Evolutionary conservation across 1,139 yeast species (phyloP), one percentile per base, ranked within the genome.

Genomic region (Yamadazyma sp.): DNA sequence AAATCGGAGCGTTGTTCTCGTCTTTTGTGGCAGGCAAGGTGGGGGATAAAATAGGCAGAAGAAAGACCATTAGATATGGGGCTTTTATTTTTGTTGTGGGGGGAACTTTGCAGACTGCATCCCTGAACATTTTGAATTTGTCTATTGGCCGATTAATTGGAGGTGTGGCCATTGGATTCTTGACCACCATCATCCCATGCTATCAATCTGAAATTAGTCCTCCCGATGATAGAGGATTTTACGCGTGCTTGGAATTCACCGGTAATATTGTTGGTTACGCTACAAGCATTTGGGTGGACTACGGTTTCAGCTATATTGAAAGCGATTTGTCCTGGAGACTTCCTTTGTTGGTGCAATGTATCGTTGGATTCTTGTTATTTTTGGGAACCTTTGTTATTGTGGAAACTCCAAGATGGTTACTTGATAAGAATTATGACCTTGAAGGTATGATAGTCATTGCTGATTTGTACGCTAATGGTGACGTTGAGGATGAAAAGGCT

Each of bases 101-200:
- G 13, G 97, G 96, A 3, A 55, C 73, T 0, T 58, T 88, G 35
- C 97, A 89, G 61, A 75, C 94, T 0, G 54, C 64, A 33, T 64
- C 79, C 0, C 61, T 68, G 22, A 65, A 65, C 44, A 62, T 73
- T 31, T 47, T 62, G 37, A 55, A 66, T 32, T 68, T 89, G 59
- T 79, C 86, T 21, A 43, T 78, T 25, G 96, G 97, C 1, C 73
- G 97, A 49, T 73, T 88, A 33, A 73, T 89, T 30, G 78, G 90
- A 32, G 97, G 97, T 56, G 52, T 89, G 26, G 96, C 96, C 12
- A 90, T 90, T 33, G 97, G 97, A 10, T 74, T 87, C 54, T 70
- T 90, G 40, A 84, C 95, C n/a, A 87, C 96, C 6, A 87, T 89
- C 38, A 94, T 92, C n/a, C 97, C 97, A 0, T 87, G 92, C 35